These are phyloP conservation scores for Coemansia sp. DNA, from an alignment of 192 early-diverging fungal genomes.

Conservation along the genomic window DNA sequence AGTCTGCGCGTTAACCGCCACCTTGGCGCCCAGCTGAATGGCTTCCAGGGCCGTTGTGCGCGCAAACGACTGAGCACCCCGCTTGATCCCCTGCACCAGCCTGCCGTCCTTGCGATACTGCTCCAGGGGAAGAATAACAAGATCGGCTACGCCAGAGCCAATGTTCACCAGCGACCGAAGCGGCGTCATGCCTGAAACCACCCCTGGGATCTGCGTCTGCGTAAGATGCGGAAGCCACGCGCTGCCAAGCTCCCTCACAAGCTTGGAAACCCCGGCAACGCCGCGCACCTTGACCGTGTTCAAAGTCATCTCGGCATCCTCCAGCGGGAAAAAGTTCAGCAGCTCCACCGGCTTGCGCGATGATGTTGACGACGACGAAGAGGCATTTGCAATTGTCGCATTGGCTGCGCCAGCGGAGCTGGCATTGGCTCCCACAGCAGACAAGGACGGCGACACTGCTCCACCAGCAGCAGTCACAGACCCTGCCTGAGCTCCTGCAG, in stretches of 20 bases:
- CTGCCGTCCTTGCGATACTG: conserved; percentile 92
- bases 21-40: conserved; percentile 78
- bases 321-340: conserved; percentile 90
- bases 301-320: conserved; percentile 87
- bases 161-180: conserved; percentile 87
- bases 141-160: conserved; percentile 85
- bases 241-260: conserved; percentile 63
- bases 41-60: conserved; percentile 88
- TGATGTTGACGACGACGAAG: conserved; percentile 2
- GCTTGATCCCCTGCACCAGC: conserved; percentile 81
- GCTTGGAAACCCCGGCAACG: conserved; percentile 64
- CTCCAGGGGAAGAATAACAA: conserved; percentile 88
- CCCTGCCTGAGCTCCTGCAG: neutral
- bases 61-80: conserved; percentile 86
- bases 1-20: conserved; percentile 86
- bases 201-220: conserved; percentile 84
- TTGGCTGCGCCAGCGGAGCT: neutral
- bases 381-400: neutral
- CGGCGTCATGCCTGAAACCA: conserved; percentile 86
- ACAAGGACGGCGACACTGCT: neutral
- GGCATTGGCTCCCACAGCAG: neutral
- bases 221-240: conserved; percentile 91
- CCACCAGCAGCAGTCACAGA: neutral
- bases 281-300: conserved; percentile 73
- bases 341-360: conserved; percentile 52